Evolutionary conservation across 768 basidiomycete species (phyloP), one percentile per base, ranked within the genome.

Genomic region (Russula dissimulans): DNA sequence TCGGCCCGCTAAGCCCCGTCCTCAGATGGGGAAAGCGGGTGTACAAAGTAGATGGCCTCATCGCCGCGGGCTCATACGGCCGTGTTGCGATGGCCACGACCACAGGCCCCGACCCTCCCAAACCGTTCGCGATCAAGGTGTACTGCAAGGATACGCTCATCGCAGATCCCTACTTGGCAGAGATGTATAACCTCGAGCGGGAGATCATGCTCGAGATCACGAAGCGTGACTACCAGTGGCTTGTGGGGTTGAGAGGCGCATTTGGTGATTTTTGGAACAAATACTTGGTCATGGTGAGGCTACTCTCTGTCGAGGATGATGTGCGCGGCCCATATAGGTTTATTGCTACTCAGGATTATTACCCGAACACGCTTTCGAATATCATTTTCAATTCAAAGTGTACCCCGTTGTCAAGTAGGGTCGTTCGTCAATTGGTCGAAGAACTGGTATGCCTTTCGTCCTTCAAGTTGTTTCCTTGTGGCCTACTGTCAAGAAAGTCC

Each of bases 221-320:
- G 32, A 26, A 14, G 31, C 3, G 18, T 2, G 22, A 48, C 1
- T 22, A 32, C 8, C 22, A 18, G 32, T 57, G 55, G 61, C 51
- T 62, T 41, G 56, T 57, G 15, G 22, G 43, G 45, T 53, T 38
- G 12, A 22, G 11, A 4, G 56, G 61, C 32, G n/a, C 41, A 10
- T 62, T 62, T 14, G 34, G 46, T 5, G 61, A 62, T 26, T 18
- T 29, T 9, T 62, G 51, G 50, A 62, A 62, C n/a, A n/a, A 38
- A 14, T 62, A 62, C 29, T 41, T 62, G 51, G 45, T 62, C 34
- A 62, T 62, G 61, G 61, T 57, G 49, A 29, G 56, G 29, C 22
- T 39, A 26, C 2, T n/a, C 1, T n/a, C 5, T 11, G 9, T 3
- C 2, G 6, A 14, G 36, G 18, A 3, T 14, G 7, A 4, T 4